These are phyloP conservation scores for Chytriomyces confervae DNA, from an alignment of 192 early-diverging fungal genomes.

Conservation along the genomic window DNA sequence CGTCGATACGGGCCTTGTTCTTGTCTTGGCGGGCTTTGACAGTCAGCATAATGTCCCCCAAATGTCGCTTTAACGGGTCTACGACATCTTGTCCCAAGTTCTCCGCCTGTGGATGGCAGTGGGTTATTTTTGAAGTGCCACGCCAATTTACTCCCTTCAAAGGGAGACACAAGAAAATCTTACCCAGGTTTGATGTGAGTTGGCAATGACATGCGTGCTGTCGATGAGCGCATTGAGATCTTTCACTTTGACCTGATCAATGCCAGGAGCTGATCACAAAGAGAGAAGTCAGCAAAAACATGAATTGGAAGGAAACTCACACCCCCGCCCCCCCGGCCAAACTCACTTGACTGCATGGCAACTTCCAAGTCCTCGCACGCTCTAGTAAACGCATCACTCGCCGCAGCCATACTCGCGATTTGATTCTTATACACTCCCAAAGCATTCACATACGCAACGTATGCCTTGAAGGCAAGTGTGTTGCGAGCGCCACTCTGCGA, in stretches of 20 bases:
- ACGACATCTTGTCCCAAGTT: constrained; percentile 56
- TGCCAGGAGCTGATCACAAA: background rate
- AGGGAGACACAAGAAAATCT: constrained; percentile 19
- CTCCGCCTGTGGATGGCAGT: constrained; percentile 35
- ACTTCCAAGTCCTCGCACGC: constrained; percentile 52
- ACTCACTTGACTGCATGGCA: background rate
- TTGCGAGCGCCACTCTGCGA: constrained; percentile 24
- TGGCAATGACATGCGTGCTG: constrained; percentile 56
- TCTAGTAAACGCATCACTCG: constrained; percentile 58
- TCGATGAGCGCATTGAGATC: constrained; percentile 65
- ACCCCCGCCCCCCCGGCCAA: background rate
- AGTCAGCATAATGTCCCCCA: constrained; percentile 39
- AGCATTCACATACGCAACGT: constrained; percentile 55
- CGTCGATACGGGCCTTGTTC: constrained; percentile 52
- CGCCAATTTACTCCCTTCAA: background rate
- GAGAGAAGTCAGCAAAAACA: no score
- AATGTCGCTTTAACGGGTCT: constrained; percentile 45
- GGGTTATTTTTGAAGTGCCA: background rate
- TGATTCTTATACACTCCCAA: constrained; percentile 48
- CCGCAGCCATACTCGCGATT: constrained; percentile 52
- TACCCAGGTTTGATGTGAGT: constrained; percentile 60
- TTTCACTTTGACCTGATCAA: constrained; percentile 16
- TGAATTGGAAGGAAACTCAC: no score
- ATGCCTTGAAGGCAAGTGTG: constrained; percentile 46
- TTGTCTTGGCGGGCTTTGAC: constrained; percentile 41